Evolutionary conservation across 176 grass and related monocot species (phyloP), one percentile per base, ranked within the genome.

Genomic region (Bolboschoenus planiculmis): DNA sequence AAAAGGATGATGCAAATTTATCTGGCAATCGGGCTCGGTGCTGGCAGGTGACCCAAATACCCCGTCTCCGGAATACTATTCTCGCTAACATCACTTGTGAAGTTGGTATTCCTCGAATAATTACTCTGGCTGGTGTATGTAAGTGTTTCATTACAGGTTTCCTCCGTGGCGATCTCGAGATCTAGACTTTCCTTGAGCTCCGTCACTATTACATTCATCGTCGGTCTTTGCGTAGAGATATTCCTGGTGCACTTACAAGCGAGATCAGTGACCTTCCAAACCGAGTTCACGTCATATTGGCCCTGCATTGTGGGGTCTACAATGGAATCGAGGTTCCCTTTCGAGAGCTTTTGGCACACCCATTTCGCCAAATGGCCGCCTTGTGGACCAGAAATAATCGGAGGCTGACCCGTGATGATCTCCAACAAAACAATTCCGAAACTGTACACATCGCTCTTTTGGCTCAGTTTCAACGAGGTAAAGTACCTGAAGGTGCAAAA

Each of bases 101-200:
- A 27, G n/a, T 63, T 81, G 40, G 60, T 60, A 62, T 40, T 81
- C 20, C 48, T 35, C 16, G 55, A 42, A 36, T 56, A 81, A 18
- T 35, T 73, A 81, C 23, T 42, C 56, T 46, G 33, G 35, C 34
- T 62, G 3, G 33, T 62, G 40, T 59, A 63, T 35, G n/a, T 10
- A 9, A 16, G 0, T 9, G 75, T 60, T 15, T 63, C 78, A 62
- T 9, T 62, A 7, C 5, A 83, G 18, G 61, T 21, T 21, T 18
- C 80, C 29, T 56, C 82, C 14, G 39, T 55, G 27, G 50, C 47
- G 2, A 51, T 86, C 68, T 82, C 87, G 24, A 91, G 64, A 53
- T 83, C 73, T 50, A 94, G 56, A 46, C 85, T 91, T 78, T 94
- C 89, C 83, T 86, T 91, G 16, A 94, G 87, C 79, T 89, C 65